phyloP scores from a whole-genome alignment of 352 stramenopile genomes.

The Globisporangium megalacanthum region DNA sequence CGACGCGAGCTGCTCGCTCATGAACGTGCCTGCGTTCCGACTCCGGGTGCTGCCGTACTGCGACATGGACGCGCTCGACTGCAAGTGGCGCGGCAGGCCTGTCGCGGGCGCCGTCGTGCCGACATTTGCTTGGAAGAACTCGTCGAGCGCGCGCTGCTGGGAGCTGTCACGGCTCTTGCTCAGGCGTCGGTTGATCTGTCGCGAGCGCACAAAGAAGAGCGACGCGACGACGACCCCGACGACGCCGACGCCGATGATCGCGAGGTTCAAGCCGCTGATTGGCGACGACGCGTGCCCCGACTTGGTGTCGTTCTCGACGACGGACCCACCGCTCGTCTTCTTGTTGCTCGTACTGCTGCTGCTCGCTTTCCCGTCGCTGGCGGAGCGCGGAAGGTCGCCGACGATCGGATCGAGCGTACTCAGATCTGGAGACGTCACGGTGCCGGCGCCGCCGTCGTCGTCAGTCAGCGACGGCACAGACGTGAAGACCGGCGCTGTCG shows the following conservation, averaged over 20 bases:
- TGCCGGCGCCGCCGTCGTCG: conserved; percentile 7
- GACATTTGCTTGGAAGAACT: conserved; percentile 47
- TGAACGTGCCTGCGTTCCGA: conserved; percentile 11
- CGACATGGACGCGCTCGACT: conserved; percentile 10
- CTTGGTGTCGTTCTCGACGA: conserved; percentile 14
- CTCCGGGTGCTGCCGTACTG: conserved; percentile 6
- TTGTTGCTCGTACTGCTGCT: conserved; percentile 10
- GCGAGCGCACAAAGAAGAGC: conserved; percentile 51
- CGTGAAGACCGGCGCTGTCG: not conserved
- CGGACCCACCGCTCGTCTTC: conserved; percentile 9
- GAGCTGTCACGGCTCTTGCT: conserved; percentile 21
- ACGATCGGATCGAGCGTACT: conserved; percentile 34
- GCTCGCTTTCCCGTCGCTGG: conserved; percentile 11
- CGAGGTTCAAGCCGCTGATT: conserved; percentile 31
- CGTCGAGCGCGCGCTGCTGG: conserved; percentile 42
- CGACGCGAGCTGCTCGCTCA: conserved; percentile 27
- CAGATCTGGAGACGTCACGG: conserved; percentile 10
- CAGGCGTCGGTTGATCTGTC: conserved; percentile 19
- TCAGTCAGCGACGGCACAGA: conserved; percentile 1
- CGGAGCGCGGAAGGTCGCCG: not conserved
- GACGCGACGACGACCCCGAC: conserved; percentile 40
- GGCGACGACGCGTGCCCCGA: conserved; percentile 16
- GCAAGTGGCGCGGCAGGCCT: not conserved
- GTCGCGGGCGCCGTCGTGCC: conserved; percentile 18
- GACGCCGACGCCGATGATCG: conserved; percentile 36